Base-by-base conservation (phyloP, 176 grass and related monocot genomes). In the Raddia distichophylla region DNA sequence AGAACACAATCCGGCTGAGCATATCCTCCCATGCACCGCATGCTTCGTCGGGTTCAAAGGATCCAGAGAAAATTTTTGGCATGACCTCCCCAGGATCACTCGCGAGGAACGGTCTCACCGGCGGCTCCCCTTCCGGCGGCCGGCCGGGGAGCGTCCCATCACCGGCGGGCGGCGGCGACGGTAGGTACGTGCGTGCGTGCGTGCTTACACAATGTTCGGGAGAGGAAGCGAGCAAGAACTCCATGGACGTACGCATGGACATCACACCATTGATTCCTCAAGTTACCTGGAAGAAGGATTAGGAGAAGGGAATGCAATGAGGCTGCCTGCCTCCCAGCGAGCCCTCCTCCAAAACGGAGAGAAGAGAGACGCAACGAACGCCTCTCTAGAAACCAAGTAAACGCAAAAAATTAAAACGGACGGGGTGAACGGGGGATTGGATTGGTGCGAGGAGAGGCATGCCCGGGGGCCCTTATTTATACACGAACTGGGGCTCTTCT, bases 391-490 rank as follows among this genome's bases (percentile, higher is more conserved):
- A 60, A 22, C 68, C 0, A 33, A 59, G 10, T 33, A 17, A 89
- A 89, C 71, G 82, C 87, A 85, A 81, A 72, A 57, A 27, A 27
- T 27, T 35, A 74, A 62, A 75, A 80, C 5, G 67, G 42, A 87
- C 72, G 73, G 66, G 86, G 73, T 88, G 78, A 88, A 91, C 90
- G 78, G 86, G 50, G 83, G 66, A 61, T 56, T 61, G 77, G 40
- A 76, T 85, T 54, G 76, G 90, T 85, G 74, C 54, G 67, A 58
- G 50, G 77, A 69, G 52, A 78, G 50, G 34, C 17, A 43, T 50
- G 65, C 53, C 53, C 81, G 70, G 5, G 12, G 22, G 43, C 8
- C 40, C 13, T 18, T 44, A 84, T 92, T 89, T 92, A 89, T 89
- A 89, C 74, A 62, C 57, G 27, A 33, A 22, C 10, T 44, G 34